These are phyloP conservation scores for Pseudogymnoascus sp. DNA, from an alignment of 2,329 filamentous ascomycete species.

Conservation along the genomic window DNA sequence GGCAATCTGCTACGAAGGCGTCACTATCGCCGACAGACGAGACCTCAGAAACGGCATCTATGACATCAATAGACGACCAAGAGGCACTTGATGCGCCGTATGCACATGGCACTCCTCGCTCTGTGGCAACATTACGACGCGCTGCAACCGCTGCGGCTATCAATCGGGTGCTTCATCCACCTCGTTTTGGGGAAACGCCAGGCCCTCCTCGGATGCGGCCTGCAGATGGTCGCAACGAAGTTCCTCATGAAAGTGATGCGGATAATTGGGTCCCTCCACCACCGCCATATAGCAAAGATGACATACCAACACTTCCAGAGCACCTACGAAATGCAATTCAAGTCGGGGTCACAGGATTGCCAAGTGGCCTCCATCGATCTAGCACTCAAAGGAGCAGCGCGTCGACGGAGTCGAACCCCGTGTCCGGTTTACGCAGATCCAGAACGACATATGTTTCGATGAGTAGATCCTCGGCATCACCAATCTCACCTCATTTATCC, in stretches of 20 bases:
- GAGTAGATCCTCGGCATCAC: neutral
- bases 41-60: constrained; percentile 21
- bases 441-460: neutral
- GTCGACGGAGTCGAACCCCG: constrained; percentile 7
- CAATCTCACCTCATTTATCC: neutral
- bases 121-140: constrained; percentile 59
- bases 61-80: constrained; percentile 27
- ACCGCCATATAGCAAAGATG: constrained; percentile 64
- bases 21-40: constrained; percentile 10
- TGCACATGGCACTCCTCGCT: constrained; percentile 62
- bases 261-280: constrained; percentile 85
- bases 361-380: constrained; percentile 21
- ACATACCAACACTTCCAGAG: constrained; percentile 30
- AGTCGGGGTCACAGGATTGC: constrained; percentile 24
- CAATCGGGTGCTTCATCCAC: constrained; percentile 57
- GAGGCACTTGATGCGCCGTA: constrained; percentile 62
- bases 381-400: constrained; percentile 20
- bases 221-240: constrained; percentile 60
- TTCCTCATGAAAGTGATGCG: constrained; percentile 78
- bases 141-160: constrained; percentile 69
- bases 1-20: constrained; percentile 15
- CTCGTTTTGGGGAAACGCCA: constrained; percentile 38
- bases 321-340: constrained; percentile 29
- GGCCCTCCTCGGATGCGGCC: constrained; percentile 54
- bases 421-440: neutral